These are phyloP conservation scores for Penicillium sp. DNA, from an alignment of 2,329 filamentous ascomycete genomes.

Conservation along the genomic window DNA sequence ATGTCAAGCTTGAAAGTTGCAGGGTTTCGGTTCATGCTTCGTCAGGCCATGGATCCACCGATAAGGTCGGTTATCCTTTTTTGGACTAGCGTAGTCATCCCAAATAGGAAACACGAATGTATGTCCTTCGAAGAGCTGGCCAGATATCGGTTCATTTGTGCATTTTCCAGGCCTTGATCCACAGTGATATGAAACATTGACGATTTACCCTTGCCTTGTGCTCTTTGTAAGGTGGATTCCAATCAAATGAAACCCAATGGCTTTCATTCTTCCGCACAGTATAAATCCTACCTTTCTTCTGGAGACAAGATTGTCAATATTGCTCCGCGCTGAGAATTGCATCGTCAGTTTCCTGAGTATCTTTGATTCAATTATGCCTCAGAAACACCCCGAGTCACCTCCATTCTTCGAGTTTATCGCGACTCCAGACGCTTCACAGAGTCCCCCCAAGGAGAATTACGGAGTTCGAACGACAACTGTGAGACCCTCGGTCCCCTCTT, in stretches of 20 bases:
- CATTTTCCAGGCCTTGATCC: background rate
- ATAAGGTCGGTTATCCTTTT: background rate
- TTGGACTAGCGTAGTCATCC: background rate
- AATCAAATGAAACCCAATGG: background rate
- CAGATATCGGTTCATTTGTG: background rate
- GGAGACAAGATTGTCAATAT: no score
- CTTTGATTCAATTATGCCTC: background rate
- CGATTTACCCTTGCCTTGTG: background rate
- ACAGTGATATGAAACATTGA: background rate
- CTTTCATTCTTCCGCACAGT: background rate
- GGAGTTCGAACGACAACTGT: background rate
- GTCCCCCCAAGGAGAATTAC: background rate
- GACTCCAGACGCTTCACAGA: background rate
- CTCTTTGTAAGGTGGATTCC: background rate
- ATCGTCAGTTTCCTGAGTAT: no score
- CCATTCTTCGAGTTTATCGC: background rate
- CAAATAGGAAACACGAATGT: background rate
- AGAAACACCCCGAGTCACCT: background rate
- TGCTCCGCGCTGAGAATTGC: no score
- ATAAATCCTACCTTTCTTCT: background rate
- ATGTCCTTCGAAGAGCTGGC: background rate
- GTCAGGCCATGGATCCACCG: background rate
- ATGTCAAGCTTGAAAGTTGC: background rate
- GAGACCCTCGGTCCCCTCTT: background rate
- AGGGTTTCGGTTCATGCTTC: background rate